Percentiles rank a stretch among this genome's conserved stretches.
These are phyloP conservation scores for Curvularia sp. DNA, from an alignment of 2,329 filamentous ascomycete genomes.

Conservation along the genomic window DNA sequence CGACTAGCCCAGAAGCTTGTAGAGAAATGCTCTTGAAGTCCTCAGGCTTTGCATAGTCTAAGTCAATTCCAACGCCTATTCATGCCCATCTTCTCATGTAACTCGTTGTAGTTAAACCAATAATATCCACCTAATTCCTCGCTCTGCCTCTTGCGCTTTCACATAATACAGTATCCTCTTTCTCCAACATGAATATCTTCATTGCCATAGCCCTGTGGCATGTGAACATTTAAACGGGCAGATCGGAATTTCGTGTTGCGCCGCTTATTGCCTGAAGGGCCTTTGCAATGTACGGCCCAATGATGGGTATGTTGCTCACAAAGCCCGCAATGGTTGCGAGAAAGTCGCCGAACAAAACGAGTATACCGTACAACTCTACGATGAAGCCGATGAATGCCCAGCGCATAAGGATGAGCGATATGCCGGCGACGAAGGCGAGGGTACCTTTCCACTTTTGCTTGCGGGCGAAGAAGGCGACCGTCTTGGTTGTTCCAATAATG, in stretches of 20 bases:
- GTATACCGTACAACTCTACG: constrained; percentile 90
- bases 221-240: constrained; percentile 18
- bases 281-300: constrained; percentile 84
- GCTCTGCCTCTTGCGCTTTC: not conserved
- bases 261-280: constrained; percentile 59
- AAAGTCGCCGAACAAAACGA: constrained; percentile 95
- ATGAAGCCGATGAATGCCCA: constrained; percentile 93
- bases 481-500: constrained; percentile 92
- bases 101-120: not conserved
- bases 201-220: not conserved
- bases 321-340: constrained; percentile 90
- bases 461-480: constrained; percentile 90
- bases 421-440: constrained; percentile 82
- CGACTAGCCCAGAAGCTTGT: not conserved
- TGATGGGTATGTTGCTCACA: constrained; percentile 79
- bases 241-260: constrained; percentile 19
- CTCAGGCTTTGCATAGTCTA: not conserved
- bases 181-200: not conserved
- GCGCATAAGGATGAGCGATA: constrained; percentile 82
- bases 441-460: constrained; percentile 93
- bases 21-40: not conserved
- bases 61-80: not conserved
- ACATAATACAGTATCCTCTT: constrained; percentile 8
- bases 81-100: not conserved
- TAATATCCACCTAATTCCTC: not conserved